phyloP scores from a whole-genome alignment of 2,329 filamentous ascomycete genomes.

The Aspergillus sp. region DNA sequence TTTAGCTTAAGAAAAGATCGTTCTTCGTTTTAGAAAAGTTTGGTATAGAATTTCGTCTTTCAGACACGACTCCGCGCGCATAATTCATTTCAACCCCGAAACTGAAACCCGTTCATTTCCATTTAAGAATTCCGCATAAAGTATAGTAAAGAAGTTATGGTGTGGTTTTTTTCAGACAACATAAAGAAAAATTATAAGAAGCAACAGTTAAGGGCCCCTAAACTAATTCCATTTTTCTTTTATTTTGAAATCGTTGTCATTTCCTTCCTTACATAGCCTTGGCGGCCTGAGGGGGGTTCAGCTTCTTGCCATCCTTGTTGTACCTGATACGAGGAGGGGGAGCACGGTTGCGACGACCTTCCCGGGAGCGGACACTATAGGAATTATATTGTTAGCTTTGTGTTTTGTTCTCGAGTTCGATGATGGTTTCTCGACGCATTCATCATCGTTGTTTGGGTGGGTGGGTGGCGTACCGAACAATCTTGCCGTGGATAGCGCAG shows the following conservation, averaged over 20 bases:
- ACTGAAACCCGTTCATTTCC: conserved; percentile 30
- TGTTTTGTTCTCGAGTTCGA: conserved; percentile 4
- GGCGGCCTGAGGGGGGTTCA: conserved; percentile 78
- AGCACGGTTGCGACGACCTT: conserved; percentile 97
- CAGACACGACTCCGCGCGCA: too few relatives aligned
- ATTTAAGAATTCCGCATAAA: conserved; percentile 27
- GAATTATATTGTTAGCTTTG: conserved; percentile 22
- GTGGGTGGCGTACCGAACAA: conserved; percentile 81
- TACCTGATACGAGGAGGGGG: conserved; percentile 96
- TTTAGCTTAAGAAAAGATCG: too few relatives aligned
- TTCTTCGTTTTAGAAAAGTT: neutral
- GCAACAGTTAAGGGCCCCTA: conserved; percentile 33
- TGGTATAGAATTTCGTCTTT: conserved; percentile 14
- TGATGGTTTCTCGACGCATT: neutral
- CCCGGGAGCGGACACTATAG: conserved; percentile 88
- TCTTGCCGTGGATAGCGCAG: conserved; percentile 99
- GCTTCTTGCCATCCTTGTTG: conserved; percentile 99
- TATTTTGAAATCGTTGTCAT: conserved; percentile 13
- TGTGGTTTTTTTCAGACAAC: conserved; percentile 16
- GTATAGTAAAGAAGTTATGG: conserved; percentile 22
- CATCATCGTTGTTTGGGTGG: neutral
- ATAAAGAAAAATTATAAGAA: conserved; percentile 37
- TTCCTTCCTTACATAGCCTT: conserved; percentile 57
- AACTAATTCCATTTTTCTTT: conserved; percentile 40
- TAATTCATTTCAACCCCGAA: conserved; percentile 16